Percentiles rank a stretch among this genome's conserved stretches.
Evolutionary conservation across 306 rosid species (phyloP).

Genomic region (Cicer bijugum): DNA sequence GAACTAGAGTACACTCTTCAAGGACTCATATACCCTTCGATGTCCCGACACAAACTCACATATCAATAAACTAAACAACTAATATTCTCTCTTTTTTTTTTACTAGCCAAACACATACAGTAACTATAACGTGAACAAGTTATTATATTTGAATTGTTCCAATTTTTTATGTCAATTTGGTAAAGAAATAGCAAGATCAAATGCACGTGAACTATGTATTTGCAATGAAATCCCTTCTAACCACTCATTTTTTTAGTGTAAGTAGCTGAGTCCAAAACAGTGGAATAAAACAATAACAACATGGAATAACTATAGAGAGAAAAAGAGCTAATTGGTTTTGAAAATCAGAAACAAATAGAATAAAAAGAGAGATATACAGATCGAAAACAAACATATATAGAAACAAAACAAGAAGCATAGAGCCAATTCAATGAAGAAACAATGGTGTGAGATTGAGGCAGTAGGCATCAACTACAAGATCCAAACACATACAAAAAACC

Average conservation of each 20-base stretch:
- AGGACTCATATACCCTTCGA: not conserved
- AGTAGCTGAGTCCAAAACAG: slow-evolving; percentile 46
- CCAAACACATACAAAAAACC: slow-evolving; percentile 42
- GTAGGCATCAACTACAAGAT: slow-evolving; percentile 66
- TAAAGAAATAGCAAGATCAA: slow-evolving; percentile 24
- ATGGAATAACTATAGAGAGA: slow-evolving; percentile 14
- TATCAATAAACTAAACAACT: no score
- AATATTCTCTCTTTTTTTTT: not conserved
- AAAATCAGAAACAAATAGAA: slow-evolving; percentile 37
- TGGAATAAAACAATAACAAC: slow-evolving; percentile 34
- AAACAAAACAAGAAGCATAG: slow-evolving; percentile 27
- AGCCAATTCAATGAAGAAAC: slow-evolving; percentile 65
- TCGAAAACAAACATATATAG: slow-evolving; percentile 15
- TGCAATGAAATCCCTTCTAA: not conserved
- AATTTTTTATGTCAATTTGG: not conserved
- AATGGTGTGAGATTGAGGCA: slow-evolving; percentile 80
- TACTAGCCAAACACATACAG: slow-evolving; percentile 4
- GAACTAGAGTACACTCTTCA: not conserved
- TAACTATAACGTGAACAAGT: not conserved
- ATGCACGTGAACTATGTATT: slow-evolving; percentile 52
- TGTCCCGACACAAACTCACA: no score
- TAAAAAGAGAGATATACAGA: slow-evolving; percentile 25
- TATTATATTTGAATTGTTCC: not conserved
- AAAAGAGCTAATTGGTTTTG: slow-evolving; percentile 36
- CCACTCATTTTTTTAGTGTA: slow-evolving; percentile 40